Conservation (phyloP, 345 rosid genomes). For the Noccaea caerulescens region DNA sequence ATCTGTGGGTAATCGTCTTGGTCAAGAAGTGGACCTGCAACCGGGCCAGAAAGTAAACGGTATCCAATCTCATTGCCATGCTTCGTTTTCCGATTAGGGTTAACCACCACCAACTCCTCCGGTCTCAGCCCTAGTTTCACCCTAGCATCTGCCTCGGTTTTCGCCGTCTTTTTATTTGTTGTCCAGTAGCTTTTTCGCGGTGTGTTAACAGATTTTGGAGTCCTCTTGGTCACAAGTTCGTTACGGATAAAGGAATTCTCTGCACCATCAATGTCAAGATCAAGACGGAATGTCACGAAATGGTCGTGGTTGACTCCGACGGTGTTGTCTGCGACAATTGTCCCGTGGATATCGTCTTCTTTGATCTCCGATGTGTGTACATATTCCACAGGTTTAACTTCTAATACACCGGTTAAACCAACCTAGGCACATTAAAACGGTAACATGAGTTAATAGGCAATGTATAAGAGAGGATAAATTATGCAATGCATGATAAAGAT, state of each 20-base stretch:
- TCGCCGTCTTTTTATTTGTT: constrained; percentile 45
- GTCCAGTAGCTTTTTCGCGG: constrained; percentile 68
- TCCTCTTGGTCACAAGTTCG: constrained; percentile 45
- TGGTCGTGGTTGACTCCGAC: constrained; percentile 62
- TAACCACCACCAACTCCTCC: constrained; percentile 46
- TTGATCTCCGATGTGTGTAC: constrained; percentile 45
- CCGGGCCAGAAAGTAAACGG: constrained; percentile 49
- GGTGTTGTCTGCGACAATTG: constrained; percentile 53
- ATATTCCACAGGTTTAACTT: constrained; percentile 47
- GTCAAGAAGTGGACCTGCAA: constrained; percentile 30
- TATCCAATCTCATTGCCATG: constrained; percentile 53
- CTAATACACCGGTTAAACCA: constrained; percentile 56
- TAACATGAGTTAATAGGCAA: too few relatives aligned
- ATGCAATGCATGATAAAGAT: too few relatives aligned
- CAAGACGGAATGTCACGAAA: constrained; percentile 54
- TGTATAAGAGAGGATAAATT: too few relatives aligned
- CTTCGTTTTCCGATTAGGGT: constrained; percentile 54
- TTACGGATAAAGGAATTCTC: constrained; percentile 52
- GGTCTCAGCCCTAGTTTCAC: constrained; percentile 41
- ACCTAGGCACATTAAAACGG: constrained; percentile 30
- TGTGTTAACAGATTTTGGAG: constrained; percentile 10
- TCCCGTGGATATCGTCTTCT: constrained; percentile 49
- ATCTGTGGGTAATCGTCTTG: constrained; percentile 55
- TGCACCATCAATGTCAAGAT: constrained; percentile 59
- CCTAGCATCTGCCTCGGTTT: constrained; percentile 52